Conservation (phyloP, 306 rosid genomes). For the Prosopis cineraria region DNA sequence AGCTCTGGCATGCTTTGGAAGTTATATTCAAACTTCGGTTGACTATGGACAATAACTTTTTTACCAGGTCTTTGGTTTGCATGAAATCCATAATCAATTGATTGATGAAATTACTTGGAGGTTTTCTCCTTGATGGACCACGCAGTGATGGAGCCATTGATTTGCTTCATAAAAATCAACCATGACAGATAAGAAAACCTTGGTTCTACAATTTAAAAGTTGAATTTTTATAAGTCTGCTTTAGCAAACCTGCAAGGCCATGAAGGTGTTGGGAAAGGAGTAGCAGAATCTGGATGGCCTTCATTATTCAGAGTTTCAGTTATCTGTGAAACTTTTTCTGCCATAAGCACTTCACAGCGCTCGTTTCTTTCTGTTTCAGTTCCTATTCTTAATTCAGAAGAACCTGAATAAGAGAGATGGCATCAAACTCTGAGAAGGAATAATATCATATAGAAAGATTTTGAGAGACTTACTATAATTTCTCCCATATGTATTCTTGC, state of each 20-base stretch:
- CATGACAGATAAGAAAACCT: background rate
- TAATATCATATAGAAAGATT: background rate
- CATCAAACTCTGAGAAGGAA: background rate
- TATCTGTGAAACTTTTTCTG: slow-evolving; percentile 51
- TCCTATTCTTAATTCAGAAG: slow-evolving; percentile 53
- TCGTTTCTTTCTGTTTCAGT: slow-evolving; percentile 65
- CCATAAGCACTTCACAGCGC: slow-evolving; percentile 46
- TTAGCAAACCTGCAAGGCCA: slow-evolving; percentile 60
- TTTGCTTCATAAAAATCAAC: slow-evolving; percentile 40
- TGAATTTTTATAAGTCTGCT: slow-evolving; percentile 4
- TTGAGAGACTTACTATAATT: slow-evolving; percentile 67
- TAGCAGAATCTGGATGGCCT: slow-evolving; percentile 54
- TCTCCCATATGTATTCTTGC: slow-evolving; percentile 83
- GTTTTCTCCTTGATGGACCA: slow-evolving; percentile 72
- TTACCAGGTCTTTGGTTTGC: slow-evolving; percentile 57
- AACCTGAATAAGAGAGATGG: slow-evolving; percentile 50
- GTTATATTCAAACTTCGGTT: slow-evolving; percentile 31
- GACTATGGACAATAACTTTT: slow-evolving; percentile 55
- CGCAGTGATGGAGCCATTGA: slow-evolving; percentile 53
- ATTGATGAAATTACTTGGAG: slow-evolving; percentile 63
- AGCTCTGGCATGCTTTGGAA: slow-evolving; percentile 48
- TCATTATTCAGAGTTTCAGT: slow-evolving; percentile 56
- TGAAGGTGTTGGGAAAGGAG: slow-evolving; percentile 63
- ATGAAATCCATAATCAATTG: slow-evolving; percentile 58
- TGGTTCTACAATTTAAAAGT: slow-evolving; percentile 1